These are phyloP conservation scores for Fusarium sp. DNA, from an alignment of 2,329 filamentous ascomycete species.

Conservation along the genomic window DNA sequence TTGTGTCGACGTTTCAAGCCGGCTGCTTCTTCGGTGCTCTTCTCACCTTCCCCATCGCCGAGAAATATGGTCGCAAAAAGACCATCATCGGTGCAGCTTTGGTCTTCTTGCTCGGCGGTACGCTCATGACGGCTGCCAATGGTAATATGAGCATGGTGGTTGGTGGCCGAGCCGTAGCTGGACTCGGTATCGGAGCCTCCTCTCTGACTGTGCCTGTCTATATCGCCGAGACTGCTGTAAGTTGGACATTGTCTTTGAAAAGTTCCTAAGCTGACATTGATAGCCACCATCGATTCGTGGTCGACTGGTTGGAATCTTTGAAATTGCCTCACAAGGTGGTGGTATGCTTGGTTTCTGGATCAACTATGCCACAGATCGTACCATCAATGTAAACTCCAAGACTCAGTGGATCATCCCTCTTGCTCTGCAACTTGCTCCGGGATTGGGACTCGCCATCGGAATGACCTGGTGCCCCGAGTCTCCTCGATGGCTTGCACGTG, in stretches of 20 bases:
- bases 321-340: conserved; percentile 50
- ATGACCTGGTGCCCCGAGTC: conserved; percentile 71
- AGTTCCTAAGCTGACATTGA: neutral
- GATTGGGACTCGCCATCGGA: conserved; percentile 63
- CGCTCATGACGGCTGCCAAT: conserved; percentile 49
- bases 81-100: conserved; percentile 58
- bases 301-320: conserved; percentile 64
- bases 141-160: conserved; percentile 56
- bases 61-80: conserved; percentile 59
- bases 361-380: conserved; percentile 45
- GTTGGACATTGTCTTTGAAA: neutral
- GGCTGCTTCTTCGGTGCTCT: conserved; percentile 57
- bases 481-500: conserved; percentile 69
- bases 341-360: conserved; percentile 57
- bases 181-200: conserved; percentile 63
- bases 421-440: conserved; percentile 67
- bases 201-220: conserved; percentile 61
- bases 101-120: conserved; percentile 55
- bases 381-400: conserved; percentile 47
- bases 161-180: conserved; percentile 62
- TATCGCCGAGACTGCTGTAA: conserved; percentile 53
- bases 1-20: conserved; percentile 54
- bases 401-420: conserved; percentile 66
- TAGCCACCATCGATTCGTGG: conserved; percentile 63
- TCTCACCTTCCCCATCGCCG: conserved; percentile 59